Evolutionary conservation across 2,329 filamentous ascomycete species (phyloP).

Genomic region (Celoporthe dispersa): DNA sequence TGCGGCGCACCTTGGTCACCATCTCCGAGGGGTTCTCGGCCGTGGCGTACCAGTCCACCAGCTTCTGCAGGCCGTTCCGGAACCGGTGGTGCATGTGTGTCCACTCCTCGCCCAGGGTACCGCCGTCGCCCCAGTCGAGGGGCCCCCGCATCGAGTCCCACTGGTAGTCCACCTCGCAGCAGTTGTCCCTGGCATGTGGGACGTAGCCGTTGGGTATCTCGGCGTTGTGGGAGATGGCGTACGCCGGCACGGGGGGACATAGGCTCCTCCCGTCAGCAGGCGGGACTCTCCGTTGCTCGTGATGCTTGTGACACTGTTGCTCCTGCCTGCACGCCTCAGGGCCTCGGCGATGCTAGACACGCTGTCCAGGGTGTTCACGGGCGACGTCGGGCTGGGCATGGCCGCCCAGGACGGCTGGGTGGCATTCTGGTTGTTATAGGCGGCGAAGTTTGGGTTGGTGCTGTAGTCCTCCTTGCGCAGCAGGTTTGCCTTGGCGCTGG

Average conservation of each 20-base stretch:
- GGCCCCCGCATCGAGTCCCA: constrained; percentile 90
- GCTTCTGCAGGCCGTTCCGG: constrained; percentile 73
- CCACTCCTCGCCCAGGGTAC: constrained; percentile 92
- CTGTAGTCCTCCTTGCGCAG: constrained; percentile 74
- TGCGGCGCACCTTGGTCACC: constrained; percentile 49
- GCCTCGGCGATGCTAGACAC: constrained; percentile 41
- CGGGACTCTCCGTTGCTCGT: constrained; percentile 33
- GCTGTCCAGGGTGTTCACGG: constrained; percentile 34
- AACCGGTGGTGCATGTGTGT: constrained; percentile 92
- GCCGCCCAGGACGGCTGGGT: constrained; percentile 45
- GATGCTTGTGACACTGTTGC: constrained; percentile 29
- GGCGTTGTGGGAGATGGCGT: constrained; percentile 79
- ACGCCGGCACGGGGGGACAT: constrained; percentile 80
- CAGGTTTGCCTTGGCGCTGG: constrained; percentile 84
- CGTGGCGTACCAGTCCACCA: constrained; percentile 82
- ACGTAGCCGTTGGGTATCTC: constrained; percentile 89
- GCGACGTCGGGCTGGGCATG: constrained; percentile 31
- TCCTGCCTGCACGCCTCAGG: constrained; percentile 37
- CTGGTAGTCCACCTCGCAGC: constrained; percentile 85
- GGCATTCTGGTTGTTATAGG: constrained; percentile 33
- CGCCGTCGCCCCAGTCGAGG: constrained; percentile 84
- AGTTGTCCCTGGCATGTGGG: constrained; percentile 86
- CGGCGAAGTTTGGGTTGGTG: constrained; percentile 46
- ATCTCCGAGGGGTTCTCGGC: constrained; percentile 56
- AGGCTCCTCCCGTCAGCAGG: constrained; percentile 47